Conservation (phyloP, 441 rosid species). For the Gossypium aridum region DNA sequence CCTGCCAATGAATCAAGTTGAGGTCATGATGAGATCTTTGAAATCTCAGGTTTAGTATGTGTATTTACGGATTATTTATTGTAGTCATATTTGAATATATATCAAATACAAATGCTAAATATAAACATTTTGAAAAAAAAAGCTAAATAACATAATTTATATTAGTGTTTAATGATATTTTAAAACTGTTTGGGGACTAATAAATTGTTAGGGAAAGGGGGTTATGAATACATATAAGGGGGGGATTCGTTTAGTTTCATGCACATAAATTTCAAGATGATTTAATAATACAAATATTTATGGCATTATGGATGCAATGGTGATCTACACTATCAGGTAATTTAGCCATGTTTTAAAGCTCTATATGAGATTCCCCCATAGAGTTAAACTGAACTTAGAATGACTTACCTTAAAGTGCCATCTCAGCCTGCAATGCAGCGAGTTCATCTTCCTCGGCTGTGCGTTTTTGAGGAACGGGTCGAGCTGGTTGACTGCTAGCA, state of each 20-base stretch:
- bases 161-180: background rate
- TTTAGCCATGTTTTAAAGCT: background rate
- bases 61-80: too few species aligned
- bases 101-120: too few species aligned
- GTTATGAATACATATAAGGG: background rate
- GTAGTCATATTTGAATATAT: too few species aligned
- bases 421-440: constrained; percentile 92
- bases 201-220: background rate
- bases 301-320: background rate
- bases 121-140: background rate
- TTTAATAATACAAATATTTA: constrained; percentile 20
- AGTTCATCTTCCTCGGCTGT: constrained; percentile 97
- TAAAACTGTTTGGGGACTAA: background rate
- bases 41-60: too few species aligned
- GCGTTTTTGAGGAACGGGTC: constrained; percentile 60
- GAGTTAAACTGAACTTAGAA: background rate
- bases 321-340: background rate
- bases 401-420: constrained; percentile 69
- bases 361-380: background rate
- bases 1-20: too few species aligned
- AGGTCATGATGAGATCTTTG: too few species aligned
- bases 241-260: constrained; percentile 13
- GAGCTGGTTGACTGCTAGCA: constrained; percentile 57
- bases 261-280: constrained; percentile 18
- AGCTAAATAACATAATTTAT: background rate